A percentile compares a stretch with the other conserved stretches of the same genome.
These are phyloP conservation scores for Daldinia childiae DNA, from an alignment of 495 filamentous ascomycete genomes.

Conservation along the genomic window DNA sequence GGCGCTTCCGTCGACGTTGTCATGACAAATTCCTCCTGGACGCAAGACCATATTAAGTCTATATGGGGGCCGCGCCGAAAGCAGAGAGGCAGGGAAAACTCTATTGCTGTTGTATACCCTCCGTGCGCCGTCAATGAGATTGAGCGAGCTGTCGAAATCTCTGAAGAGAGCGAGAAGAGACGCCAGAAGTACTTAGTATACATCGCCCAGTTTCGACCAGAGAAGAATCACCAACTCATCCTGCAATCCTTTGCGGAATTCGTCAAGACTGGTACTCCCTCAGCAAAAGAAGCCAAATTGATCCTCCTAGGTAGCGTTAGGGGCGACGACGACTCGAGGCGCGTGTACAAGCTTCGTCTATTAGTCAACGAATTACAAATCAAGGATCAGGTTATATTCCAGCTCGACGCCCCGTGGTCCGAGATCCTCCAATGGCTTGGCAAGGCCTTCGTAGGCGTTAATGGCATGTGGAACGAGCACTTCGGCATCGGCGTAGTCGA, in stretches of 20 bases:
- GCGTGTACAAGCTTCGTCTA: conserved; percentile 90
- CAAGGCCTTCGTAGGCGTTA: conserved; percentile 81
- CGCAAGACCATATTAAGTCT: conserved; percentile 78
- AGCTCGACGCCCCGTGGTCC: conserved; percentile 88
- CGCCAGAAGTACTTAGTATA: conserved; percentile 81
- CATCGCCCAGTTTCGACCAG: conserved; percentile 96
- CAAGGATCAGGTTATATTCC: conserved; percentile 82
- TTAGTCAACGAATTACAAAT: conserved; percentile 88
- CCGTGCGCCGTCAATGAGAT: conserved; percentile 90
- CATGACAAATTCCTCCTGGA: conserved; percentile 98
- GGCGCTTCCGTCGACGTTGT: conserved; percentile 87
- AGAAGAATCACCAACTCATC: conserved; percentile 92
- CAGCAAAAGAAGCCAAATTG: conserved; percentile 67
- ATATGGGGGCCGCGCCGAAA: conserved; percentile 75
- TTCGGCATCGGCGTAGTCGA: conserved; percentile 99
- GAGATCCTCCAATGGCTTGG: conserved; percentile 81
- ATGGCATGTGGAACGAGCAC: conserved; percentile 99
- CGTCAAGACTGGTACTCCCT: conserved; percentile 52
- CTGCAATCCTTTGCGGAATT: conserved; percentile 84
- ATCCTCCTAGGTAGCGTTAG: conserved; percentile 89
- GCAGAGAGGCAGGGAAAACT: conserved; percentile 51
- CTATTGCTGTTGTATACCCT: conserved; percentile 82
- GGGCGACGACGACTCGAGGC: conserved; percentile 80
- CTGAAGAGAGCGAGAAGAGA: conserved; percentile 67
- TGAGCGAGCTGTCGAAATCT: conserved; percentile 73